Evolutionary conservation across 345 rosid species (phyloP), one percentile per base, ranked within the genome.

Genomic region (Abelmoschus esculentus): DNA sequence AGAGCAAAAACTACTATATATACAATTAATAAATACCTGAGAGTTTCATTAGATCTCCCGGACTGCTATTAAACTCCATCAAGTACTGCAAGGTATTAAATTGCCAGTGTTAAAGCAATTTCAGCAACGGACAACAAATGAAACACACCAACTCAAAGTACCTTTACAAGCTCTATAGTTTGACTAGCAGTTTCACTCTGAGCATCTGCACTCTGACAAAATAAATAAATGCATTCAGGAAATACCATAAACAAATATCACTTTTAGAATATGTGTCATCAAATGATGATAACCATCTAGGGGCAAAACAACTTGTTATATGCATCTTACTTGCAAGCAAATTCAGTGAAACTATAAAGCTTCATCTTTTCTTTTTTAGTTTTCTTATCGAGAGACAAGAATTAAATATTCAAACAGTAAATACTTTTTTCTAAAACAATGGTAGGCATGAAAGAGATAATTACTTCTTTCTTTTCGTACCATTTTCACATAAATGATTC

Each of bases 31-130:
- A 6, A 69, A 59, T 78, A 22, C 26, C 26, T 22, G 26, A 22
- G 73, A 92, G 98, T 84, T 92, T 97, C 97, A 92, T 92, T 73
- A 96, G 80, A 80, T 96, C 99, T 15, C 99, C 99, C 10, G 99
- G 99, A 83, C 98, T 90, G 82, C 99, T 83, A 77, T 92, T 92
- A 73, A 96, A 96, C 88, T 92, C 99, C 98, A 90, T 89, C 84
- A 96, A 79, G 86, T 92, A 90, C 99, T 92, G 93, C 86, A 80
- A 72, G 61, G 72, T 50, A 70, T 76, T 61, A 61, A 77, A 46
- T n/a, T 47, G 65, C 36, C 28, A 64, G 64, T 36, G 65, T 77
- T 65, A 78, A 62, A 19, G 49, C 70, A 74, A 75, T 46, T 47
- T 38, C 52, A 71, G 65, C 26, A 9, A 65, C 66, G 26, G 12